phyloP scores from a whole-genome alignment of 2,329 filamentous ascomycete species.

The Aureobasidium zeae region DNA sequence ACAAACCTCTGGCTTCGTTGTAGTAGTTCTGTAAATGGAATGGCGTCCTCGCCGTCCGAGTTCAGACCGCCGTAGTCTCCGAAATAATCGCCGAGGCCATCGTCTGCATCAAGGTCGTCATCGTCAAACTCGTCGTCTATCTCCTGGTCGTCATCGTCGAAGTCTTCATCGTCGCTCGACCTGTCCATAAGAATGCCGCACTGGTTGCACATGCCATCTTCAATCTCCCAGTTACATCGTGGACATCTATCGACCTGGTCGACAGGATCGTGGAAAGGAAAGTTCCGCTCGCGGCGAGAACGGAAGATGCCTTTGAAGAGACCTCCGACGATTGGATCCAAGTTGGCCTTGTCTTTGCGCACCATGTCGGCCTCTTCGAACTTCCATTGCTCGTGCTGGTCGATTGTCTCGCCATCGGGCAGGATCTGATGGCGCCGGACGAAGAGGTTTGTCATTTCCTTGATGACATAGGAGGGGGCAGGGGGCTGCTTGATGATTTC shows the following conservation, averaged over 20 bases:
- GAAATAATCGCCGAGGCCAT: no score
- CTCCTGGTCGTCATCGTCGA: conserved; percentile 24
- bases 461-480: conserved; percentile 56
- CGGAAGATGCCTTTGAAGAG: conserved; percentile 56
- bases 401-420: conserved; percentile 52
- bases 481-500: conserved; percentile 49
- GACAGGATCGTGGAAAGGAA: conserved; percentile 45
- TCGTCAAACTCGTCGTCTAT: conserved; percentile 34
- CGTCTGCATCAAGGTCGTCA: conserved; percentile 29
- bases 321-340: conserved; percentile 42
- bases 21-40: background rate
- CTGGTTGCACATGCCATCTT: conserved; percentile 47
- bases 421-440: conserved; percentile 51
- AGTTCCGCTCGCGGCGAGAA: conserved; percentile 22
- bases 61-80: no score
- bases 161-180: conserved; percentile 38
- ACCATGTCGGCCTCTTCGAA: conserved; percentile 51
- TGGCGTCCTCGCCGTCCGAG: no score
- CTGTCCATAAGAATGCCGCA: conserved; percentile 46
- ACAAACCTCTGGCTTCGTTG: no score
- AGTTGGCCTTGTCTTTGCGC: conserved; percentile 50
- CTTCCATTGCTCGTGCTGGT: conserved; percentile 50
- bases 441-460: conserved; percentile 56
- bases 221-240: conserved; percentile 53
- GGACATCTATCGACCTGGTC: conserved; percentile 57